Percentiles rank a stretch among this genome's conserved stretches.
These are phyloP conservation scores for Hyphopichia buzzinii DNA, from an alignment of 1,139 yeast species.

Conservation along the genomic window DNA sequence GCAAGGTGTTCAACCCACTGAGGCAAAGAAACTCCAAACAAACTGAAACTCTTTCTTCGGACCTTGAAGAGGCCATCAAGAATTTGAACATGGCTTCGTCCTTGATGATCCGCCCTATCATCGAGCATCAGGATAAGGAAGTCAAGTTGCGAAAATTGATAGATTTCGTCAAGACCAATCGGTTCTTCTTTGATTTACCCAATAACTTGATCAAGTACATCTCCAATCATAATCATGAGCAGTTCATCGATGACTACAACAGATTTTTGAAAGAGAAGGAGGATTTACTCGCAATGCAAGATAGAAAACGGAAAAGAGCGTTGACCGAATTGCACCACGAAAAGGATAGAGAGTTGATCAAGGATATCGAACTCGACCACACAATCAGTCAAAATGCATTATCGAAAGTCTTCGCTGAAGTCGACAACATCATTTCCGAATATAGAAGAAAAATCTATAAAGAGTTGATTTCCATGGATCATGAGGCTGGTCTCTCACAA, in stretches of 20 bases:
- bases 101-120: constrained; percentile 70
- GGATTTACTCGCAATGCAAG: constrained; percentile 16
- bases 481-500: constrained; percentile 22
- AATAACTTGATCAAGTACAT: constrained; percentile 53
- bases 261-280: constrained; percentile 43
- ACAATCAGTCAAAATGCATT: constrained; percentile 40
- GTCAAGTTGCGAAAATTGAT: constrained; percentile 58
- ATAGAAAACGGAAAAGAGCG: constrained; percentile 14
- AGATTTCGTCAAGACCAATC: constrained; percentile 60
- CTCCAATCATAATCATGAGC: constrained; percentile 63
- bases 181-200: constrained; percentile 72
- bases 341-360: constrained; percentile 15
- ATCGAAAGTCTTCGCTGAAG: constrained; percentile 59
- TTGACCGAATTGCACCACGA: constrained; percentile 12
- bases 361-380: constrained; percentile 22
- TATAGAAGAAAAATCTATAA: constrained; percentile 67
- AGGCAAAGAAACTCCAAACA: constrained; percentile 19
- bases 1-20: constrained; percentile 40
- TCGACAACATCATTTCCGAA: constrained; percentile 59
- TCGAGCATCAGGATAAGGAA: constrained; percentile 62
- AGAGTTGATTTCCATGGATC: constrained; percentile 46
- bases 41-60: constrained; percentile 26
- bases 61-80: constrained; percentile 44
- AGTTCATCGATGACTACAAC: constrained; percentile 67
- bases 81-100: constrained; percentile 60